phyloP scores from a whole-genome alignment of 2,329 filamentous ascomycete genomes.

The Ophiocordyceps polyrhachis-furcata region DNA sequence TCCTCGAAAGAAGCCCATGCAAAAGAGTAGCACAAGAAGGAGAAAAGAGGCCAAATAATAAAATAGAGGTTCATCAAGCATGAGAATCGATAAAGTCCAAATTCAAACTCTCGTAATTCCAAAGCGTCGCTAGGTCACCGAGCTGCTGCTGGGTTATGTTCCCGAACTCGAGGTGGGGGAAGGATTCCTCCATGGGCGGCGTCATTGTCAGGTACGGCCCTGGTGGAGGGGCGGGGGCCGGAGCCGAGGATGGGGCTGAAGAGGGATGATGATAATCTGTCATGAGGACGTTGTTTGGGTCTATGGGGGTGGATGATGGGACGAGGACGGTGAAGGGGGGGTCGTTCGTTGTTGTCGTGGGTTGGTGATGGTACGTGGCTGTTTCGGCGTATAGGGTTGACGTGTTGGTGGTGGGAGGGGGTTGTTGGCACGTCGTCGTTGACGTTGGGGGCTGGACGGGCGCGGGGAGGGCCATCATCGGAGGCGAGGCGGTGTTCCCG shows the following conservation, averaged over 20 bases:
- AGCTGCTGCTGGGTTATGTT: slow-evolving; percentile 7
- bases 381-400: neutral
- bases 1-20: too few relatives aligned
- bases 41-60: neutral
- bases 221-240: neutral
- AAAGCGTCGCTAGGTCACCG: slow-evolving; percentile 7
- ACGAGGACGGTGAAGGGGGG: neutral
- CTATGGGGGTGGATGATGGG: neutral
- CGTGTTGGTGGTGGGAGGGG: too few relatives aligned
- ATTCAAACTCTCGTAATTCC: slow-evolving; percentile 8
- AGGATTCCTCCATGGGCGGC: neutral
- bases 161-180: slow-evolving; percentile 5
- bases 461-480: neutral
- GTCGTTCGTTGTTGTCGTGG: neutral
- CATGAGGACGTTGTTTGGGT: neutral
- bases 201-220: neutral
- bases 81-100: slow-evolving; percentile 3
- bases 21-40: too few relatives aligned
- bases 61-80: neutral
- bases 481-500: neutral
- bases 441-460: neutral
- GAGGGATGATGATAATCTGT: too few relatives aligned
- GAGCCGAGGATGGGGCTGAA: too few relatives aligned
- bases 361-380: neutral
- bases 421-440: too few relatives aligned